Evolutionary conservation across 116 monocot species (phyloP).

Genomic region (Cymodocea nodosa): DNA sequence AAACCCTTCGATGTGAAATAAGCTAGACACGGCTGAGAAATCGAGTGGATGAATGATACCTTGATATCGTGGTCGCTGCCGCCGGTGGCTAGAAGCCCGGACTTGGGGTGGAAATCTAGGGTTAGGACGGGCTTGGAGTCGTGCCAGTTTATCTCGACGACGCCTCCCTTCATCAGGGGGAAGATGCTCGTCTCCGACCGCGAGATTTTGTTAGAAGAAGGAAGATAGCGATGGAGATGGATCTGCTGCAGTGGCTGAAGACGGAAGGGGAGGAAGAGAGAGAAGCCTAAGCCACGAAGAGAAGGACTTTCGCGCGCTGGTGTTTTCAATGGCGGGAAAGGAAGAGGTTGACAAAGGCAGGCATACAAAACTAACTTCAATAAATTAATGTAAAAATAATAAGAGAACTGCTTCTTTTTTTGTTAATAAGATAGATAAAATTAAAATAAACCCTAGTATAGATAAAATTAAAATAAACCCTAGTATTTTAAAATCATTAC

Average conservation of each 20-base stretch:
- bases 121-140: conserved; percentile 75
- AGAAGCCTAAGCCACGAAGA: too few relatives aligned
- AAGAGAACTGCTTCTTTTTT: background rate
- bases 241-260: background rate
- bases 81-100: conserved; percentile 75
- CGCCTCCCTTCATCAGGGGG: conserved; percentile 72
- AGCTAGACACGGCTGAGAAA: too few relatives aligned
- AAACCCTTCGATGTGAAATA: too few relatives aligned
- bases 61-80: conserved; percentile 91
- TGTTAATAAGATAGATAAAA: too few relatives aligned
- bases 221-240: background rate
- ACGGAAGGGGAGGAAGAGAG: background rate
- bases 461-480: too few relatives aligned
- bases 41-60: conserved; percentile 12
- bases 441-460: too few relatives aligned
- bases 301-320: background rate
- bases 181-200: background rate
- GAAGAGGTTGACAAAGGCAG: too few relatives aligned
- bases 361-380: background rate
- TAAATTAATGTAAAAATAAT: background rate
- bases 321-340: background rate
- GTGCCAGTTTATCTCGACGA: conserved; percentile 92
- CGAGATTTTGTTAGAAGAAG: background rate
- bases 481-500: too few relatives aligned
- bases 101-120: conserved; percentile 77